Base-by-base conservation (phyloP, 345 rosid genomes). In the Cardamine chenopodiifolia region DNA sequence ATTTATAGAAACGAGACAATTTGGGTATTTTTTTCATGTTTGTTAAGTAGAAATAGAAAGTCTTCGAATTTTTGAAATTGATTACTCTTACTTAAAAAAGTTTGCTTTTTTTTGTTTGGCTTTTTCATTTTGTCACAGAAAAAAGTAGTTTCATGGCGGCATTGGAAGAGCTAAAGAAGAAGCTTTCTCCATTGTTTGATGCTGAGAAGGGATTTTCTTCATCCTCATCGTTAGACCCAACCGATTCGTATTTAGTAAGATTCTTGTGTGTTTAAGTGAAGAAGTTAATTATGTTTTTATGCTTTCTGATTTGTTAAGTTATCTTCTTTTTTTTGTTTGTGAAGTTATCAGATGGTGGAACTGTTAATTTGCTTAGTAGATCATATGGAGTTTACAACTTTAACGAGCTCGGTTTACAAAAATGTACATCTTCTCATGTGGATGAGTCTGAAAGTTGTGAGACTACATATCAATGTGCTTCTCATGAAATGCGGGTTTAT, bases 351-450 rank as follows among this genome's bases (percentile, higher is more conserved):
- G 98, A 88, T 84, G 86, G 95, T 53, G 98, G 96, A 73, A 85
- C 96, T 26, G 95, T 94, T 40, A 94, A 94, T 81, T 86, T 94
- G 44, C 73, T 91, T 58, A 91, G 98, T 85, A 88, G 96, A 89
- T 91, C 98, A n/a, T 88, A 87, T 81, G 98, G 98, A 73, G 86
- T 87, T 68, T 94, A 94, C 79, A 91, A 91, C 70, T 83, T 94
- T 22, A 90, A 91, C 32, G 93, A 94, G 84, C 90, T 91, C 13
- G 97, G 98, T 29, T 79, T 94, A 83, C 97, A 91, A 79, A 91
- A 91, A 75, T 89, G 95, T 78, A 62, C 91, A 22, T 73, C 91
- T 40, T 86, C 87, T 48, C 81, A 83, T 5, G 78, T 78, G 39
- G 90, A 86, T 23, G 94, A 87, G 62, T 66, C 84, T 0, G 98